phyloP scores from a whole-genome alignment of 805 yeast genomes.

The Babjeviella inositovora region DNA sequence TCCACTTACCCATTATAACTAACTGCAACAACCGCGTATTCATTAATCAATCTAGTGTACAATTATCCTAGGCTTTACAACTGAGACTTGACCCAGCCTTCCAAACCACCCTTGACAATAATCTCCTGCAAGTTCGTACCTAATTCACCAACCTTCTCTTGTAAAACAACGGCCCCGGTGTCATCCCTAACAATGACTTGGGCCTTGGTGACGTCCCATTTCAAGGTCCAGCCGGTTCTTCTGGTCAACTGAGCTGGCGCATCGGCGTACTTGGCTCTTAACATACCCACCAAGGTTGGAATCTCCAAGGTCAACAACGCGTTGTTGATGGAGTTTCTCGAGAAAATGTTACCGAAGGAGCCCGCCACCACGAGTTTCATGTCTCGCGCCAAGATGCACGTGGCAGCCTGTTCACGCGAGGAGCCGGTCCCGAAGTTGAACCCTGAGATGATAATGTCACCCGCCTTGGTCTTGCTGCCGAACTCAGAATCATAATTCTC shows the following conservation, averaged over 20 bases:
- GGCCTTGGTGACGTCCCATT: constrained; percentile 85
- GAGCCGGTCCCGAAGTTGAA: constrained; percentile 98
- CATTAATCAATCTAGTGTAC: no score
- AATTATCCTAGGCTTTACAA: constrained; percentile 16
- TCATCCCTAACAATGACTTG: constrained; percentile 65
- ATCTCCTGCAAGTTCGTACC: constrained; percentile 94
- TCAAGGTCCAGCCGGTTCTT: constrained; percentile 87
- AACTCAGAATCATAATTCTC: constrained; percentile 94
- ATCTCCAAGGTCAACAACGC: constrained; percentile 89
- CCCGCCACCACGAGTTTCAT: constrained; percentile 91
- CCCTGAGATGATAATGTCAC: constrained; percentile 86
- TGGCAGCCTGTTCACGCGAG: constrained; percentile 98
- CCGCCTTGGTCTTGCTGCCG: constrained; percentile 61
- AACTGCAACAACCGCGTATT: no score
- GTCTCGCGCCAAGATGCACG: constrained; percentile 90
- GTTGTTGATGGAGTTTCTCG: constrained; percentile 91
- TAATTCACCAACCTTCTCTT: constrained; percentile 87
- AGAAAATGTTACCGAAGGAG: constrained; percentile 92
- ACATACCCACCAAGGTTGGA: constrained; percentile 66
- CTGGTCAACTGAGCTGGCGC: constrained; percentile 58
- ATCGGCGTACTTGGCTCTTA: constrained; percentile 51
- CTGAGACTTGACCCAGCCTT: constrained; percentile 91
- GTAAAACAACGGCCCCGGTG: constrained; percentile 38
- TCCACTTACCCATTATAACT: no score
- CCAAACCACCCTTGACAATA: constrained; percentile 93